Evolutionary conservation across 2,329 filamentous ascomycete species (phyloP), one percentile per base, ranked within the genome.

Genomic region (Akanthomyces uredinophilus): DNA sequence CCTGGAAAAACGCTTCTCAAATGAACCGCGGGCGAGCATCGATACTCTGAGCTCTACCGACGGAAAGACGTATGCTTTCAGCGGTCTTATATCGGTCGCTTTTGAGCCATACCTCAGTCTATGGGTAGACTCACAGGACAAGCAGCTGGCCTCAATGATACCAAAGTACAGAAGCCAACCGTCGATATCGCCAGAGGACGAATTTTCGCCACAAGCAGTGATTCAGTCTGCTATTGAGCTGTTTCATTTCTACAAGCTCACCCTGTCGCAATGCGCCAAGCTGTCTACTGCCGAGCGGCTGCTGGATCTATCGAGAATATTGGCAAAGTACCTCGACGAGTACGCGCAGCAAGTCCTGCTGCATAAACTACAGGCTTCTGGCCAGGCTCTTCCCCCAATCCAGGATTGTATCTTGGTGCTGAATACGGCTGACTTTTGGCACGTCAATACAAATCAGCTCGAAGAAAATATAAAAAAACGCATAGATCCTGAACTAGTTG

Each of bases 341-440:
- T 99, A 99, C 72, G 91, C 93, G 0, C 93, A 98, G 71, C 91
- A 96, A 68, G 92, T 99, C 2, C 81, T 99, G 7, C 83, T 96
- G 18, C 84, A 88, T 66, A 88, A 90, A 47, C 71, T 88, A 7
- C 84, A 87, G 66, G 74, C 75, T 4, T 90, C 75, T 70, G 86
- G 73, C 66, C 81, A 67, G 74, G 82, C 70, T 69, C 82, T 65
- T 0, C 79, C 84, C 2, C 75, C 80, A 4, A 70, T 95, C 2
- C 87, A 96, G 69, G 90, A 96, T 65, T 84, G 90, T 4, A 84
- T 97, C 16, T 79, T 96, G 4, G 92, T 98, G 1, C 81, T 99
- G 53, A 99, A 99, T 72, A 98, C 95, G 1, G 94, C 95, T 0
- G 95, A 99, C 71, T 99, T 98, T 74, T 99, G 95, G 84, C 94